Evolutionary conservation across 2,329 filamentous ascomycete genomes (phyloP).

Genomic region (Sclerotinia sclerotiorum): DNA sequence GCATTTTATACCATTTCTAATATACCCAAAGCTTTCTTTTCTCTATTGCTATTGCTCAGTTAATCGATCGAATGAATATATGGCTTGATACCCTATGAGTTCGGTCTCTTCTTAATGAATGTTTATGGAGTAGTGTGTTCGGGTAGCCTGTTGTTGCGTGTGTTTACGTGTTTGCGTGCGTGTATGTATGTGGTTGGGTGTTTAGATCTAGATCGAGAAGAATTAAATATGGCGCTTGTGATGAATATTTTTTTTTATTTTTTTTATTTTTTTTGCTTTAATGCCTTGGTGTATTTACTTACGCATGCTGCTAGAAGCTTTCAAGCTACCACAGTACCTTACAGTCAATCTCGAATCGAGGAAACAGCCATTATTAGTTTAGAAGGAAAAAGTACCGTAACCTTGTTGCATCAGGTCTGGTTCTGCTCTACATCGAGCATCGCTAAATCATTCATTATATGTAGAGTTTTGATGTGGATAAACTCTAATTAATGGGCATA

Average conservation of each 20-base stretch:
- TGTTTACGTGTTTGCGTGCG: background rate
- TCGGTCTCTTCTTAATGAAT: background rate
- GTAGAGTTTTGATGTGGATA: background rate
- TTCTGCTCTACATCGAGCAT: background rate
- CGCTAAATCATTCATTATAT: background rate
- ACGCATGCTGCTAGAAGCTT: no score
- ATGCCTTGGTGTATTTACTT: background rate
- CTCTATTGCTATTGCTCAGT: background rate
- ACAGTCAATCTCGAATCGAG: background rate
- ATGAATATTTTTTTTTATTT: background rate
- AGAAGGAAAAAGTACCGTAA: background rate
- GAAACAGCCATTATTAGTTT: background rate
- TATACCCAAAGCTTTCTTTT: slow-evolving; percentile 18
- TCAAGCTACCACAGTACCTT: no score
- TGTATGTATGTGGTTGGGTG: background rate
- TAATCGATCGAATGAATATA: background rate
- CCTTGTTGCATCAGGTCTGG: background rate
- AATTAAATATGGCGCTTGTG: background rate
- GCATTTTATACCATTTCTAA: slow-evolving; percentile 14
- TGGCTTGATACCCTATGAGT: slow-evolving; percentile 2
- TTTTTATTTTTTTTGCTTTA: background rate
- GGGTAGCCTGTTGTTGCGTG: background rate
- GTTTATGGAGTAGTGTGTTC: background rate
- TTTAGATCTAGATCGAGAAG: background rate
- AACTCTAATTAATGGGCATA: no score